Evolutionary conservation across 805 yeast species (phyloP), one percentile per base, ranked within the genome.

Genomic region (Peterozyma xylosa): DNA sequence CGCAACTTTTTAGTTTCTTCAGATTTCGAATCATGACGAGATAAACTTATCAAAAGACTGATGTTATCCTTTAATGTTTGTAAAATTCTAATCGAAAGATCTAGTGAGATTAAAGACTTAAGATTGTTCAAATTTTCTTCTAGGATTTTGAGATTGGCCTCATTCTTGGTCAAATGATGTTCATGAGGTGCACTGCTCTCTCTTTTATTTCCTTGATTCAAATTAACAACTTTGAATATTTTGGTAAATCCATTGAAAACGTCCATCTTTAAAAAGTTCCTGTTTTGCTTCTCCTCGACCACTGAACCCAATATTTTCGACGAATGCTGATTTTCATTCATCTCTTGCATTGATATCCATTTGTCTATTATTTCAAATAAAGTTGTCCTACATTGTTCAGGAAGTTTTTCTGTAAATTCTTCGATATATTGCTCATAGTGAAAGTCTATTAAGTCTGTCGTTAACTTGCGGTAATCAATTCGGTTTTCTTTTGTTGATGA

Each of bases 141-240:
- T 54, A 91, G 70, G 30, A 90, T 79, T 48, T 86, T 87, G 27
- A 89, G 74, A 51, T 82, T 81, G 1, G 95, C 95, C 41, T 88
- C 90, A 48, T 86, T 70, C 52, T 84, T 89, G 2, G 84, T 76
- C 36, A 74, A 63, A 14, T 45, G 40, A n/a, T 38, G 42, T 16
- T 36, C 37, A 14, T 39, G 37, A 53, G 49, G 46, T 51, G 58
- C 30, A 54, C 53, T 37, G 35, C 48, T 44, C 39, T 53, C 56
- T 11, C 37, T 49, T 3, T 41, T 47, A 18, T 27, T 48, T 6
- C 41, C 45, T 6, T 45, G 47, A 13, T 42, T 39, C 46, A 58
- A 56, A 42, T 52, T 47, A 42, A 55, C 61, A 48, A 62, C 58
- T 55, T 64, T 71, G 56, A 83, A 80, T 3, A 82, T 80, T 52